Evolutionary conservation across 345 rosid species (phyloP), one percentile per base, ranked within the genome.

Genomic region (Euclidium syriacum): DNA sequence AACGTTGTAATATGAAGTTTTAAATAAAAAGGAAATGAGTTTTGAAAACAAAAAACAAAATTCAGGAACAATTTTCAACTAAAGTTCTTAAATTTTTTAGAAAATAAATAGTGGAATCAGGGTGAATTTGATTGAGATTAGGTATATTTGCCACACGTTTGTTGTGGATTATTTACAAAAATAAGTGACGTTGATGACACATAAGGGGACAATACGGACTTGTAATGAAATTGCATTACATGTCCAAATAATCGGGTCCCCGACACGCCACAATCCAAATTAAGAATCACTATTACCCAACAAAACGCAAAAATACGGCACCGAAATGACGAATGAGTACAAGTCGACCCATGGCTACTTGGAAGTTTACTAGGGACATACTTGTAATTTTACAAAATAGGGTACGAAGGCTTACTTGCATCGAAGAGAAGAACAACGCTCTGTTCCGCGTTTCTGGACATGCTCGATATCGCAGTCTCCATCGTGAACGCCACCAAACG

Each of bases 401-500:
- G 57, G 49, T 85, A 79, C 86, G 48, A 52, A 8, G 6, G 19
- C 24, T 7, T 11, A 92, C 99, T 86, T 51, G 92, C 97, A 48
- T 94, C 97, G 52, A 94, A 83, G 69, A 94, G 96, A 62, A 94
- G 70, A 36, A 87, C 95, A 55, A 94, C 65, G 68, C 42, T 61
- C 39, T 86, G 96, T 43, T 84, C 86, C n/a, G 68, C 75, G 78
- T 77, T 86, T 79, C 65, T 94, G 14, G 91, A 61, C 99, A 90
- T 87, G 62, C 87, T 84, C 20, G 81, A 79, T 24, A 84, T 76
- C 35, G 97, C 97, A 41, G 87, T 95, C 42, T 94, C 97, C 58
- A 90, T 71, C 16, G 99, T 94, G 41, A 94, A 94, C 34, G 83
- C 97, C 41, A 90, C 81, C 74, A 94, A 72, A 48, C 99, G 90